A percentile compares a stretch with the other conserved stretches of the same genome.
Conservation (phyloP, 495 filamentous ascomycete species). For the Hypoxylon subgilvum region DNA sequence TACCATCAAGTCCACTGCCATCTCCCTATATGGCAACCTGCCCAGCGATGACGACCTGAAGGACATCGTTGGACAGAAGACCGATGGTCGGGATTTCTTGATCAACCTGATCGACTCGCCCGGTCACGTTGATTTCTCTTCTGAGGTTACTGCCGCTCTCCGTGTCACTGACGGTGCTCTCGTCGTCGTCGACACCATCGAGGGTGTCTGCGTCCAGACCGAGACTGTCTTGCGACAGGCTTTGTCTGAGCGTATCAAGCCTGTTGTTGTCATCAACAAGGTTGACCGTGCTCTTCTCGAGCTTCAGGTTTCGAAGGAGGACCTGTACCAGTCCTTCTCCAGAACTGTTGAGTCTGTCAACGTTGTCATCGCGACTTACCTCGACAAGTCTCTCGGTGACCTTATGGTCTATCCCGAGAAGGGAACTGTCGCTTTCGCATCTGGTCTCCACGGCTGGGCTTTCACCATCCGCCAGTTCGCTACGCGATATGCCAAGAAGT, state of each 20-base stretch:
- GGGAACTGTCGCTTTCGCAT: constrained; percentile 98
- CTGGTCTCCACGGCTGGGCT: constrained; percentile 99
- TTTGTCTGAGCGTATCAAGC: constrained; percentile 99
- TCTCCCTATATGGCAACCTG: constrained; percentile 93
- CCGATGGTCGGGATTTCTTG: constrained; percentile 90
- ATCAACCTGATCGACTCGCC: constrained; percentile 99
- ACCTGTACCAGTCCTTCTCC: constrained; percentile 98
- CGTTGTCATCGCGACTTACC: constrained; percentile 98
- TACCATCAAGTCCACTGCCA: constrained; percentile 99
- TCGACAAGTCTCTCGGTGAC: constrained; percentile 95
- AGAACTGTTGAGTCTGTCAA: constrained; percentile 99
- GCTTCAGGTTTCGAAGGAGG: constrained; percentile 97
- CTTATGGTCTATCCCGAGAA: constrained; percentile 96
- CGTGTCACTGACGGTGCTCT: constrained; percentile 99
- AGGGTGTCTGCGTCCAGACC: constrained; percentile 99
- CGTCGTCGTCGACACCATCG: constrained; percentile 99
- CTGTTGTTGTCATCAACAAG: constrained; percentile 99
- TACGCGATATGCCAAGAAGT: constrained; percentile 96
- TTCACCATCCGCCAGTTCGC: constrained; percentile 99
- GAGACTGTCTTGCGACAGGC: constrained; percentile 99
- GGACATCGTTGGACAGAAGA: constrained; percentile 85
- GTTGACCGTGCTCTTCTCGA: constrained; percentile 99
- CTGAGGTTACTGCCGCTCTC: constrained; percentile 98
- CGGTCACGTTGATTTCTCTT: constrained; percentile 99
- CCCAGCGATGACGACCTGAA: constrained; percentile 85